Conservation (phyloP, 768 basidiomycete species). For the Termitomyces bulborhizus region DNA sequence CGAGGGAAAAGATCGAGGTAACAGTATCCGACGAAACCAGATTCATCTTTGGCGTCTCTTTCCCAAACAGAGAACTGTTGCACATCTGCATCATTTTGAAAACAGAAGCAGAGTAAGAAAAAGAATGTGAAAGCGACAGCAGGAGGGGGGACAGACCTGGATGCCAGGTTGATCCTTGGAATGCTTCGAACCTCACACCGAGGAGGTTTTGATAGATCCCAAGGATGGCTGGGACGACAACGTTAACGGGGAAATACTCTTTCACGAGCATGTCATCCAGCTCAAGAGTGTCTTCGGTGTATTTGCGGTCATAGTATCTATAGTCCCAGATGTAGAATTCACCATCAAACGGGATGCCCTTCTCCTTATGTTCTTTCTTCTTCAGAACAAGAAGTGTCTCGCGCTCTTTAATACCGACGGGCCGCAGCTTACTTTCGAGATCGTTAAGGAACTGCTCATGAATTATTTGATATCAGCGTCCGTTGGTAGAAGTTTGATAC, state of each 20-base stretch:
- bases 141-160: constrained; percentile 39
- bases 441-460: constrained; percentile 64
- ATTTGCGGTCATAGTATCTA: constrained; percentile 65
- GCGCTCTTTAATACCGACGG: constrained; percentile 64
- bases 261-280: constrained; percentile 78
- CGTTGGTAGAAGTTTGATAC: background rate
- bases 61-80: constrained; percentile 86
- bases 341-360: constrained; percentile 58
- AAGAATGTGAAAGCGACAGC: background rate
- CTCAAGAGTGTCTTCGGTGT: constrained; percentile 56
- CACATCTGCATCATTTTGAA: constrained; percentile 43
- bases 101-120: background rate
- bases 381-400: constrained; percentile 67
- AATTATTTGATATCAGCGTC: constrained; percentile 3
- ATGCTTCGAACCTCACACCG: constrained; percentile 65
- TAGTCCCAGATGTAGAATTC: constrained; percentile 86
- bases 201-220: constrained; percentile 80
- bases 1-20: constrained; percentile 87
- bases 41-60: constrained; percentile 60
- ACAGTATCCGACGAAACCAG: constrained; percentile 78
- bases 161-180: constrained; percentile 71
- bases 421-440: constrained; percentile 65
- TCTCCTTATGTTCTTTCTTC: constrained; percentile 60
- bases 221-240: constrained; percentile 78
- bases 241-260: constrained; percentile 84